Evolutionary conservation across 495 filamentous ascomycete species (phyloP).

Genomic region (Xylaria venustula): DNA sequence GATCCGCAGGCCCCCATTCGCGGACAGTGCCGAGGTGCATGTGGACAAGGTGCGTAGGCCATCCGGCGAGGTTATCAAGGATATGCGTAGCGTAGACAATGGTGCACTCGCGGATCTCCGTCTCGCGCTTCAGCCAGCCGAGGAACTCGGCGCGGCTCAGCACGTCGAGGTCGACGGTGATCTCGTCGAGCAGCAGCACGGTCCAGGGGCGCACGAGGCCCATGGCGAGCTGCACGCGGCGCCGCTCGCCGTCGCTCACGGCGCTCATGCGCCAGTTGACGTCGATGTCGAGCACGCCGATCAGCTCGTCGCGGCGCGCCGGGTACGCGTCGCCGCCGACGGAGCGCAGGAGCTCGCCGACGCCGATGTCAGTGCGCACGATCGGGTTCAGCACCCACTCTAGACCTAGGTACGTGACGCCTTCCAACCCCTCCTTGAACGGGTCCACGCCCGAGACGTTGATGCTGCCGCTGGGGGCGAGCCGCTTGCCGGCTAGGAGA

Average conservation of each 20-base stretch:
- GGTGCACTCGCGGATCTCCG: conserved; percentile 74
- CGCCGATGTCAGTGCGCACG: conserved; percentile 91
- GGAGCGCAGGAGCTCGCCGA: conserved; percentile 76
- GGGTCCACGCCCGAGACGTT: conserved; percentile 80
- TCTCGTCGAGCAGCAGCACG: conserved; percentile 89
- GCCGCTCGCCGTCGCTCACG: conserved; percentile 85
- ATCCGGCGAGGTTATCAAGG: conserved; percentile 84
- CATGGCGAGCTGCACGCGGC: conserved; percentile 94
- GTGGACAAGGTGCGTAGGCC: conserved; percentile 94
- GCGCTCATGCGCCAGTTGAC: conserved; percentile 90
- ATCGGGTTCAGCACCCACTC: conserved; percentile 99
- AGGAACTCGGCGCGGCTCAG: conserved; percentile 82
- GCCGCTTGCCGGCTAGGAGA: conserved; percentile 82
- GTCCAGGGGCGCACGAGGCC: conserved; percentile 91
- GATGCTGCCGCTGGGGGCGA: conserved; percentile 74
- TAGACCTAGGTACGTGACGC: conserved; percentile 92
- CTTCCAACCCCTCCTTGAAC: conserved; percentile 82
- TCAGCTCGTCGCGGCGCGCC: conserved; percentile 78
- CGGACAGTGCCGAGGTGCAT: conserved; percentile 87
- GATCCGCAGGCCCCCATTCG: conserved; percentile 71
- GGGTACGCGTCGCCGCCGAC: conserved; percentile 85
- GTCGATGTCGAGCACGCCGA: conserved; percentile 89
- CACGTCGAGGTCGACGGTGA: conserved; percentile 94
- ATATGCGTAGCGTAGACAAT: conserved; percentile 99
- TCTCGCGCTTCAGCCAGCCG: conserved; percentile 82